Evolutionary conservation across 2,329 filamentous ascomycete genomes (phyloP).

Genomic region (Sporothrix humicola): DNA sequence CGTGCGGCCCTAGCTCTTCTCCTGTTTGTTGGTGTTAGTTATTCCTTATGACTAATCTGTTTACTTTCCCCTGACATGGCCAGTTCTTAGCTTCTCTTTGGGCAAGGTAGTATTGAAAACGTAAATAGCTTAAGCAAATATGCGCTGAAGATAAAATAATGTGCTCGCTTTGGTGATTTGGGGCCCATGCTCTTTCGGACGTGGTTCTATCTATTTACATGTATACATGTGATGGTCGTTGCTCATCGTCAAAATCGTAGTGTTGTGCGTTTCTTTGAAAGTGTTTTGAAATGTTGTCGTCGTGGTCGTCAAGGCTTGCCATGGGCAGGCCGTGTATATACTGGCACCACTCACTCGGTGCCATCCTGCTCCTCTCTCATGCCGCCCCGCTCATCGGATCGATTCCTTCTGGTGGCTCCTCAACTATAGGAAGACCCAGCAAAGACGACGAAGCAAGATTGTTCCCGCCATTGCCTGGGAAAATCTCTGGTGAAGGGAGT

Average conservation of each 20-base stretch:
- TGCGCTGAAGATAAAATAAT: too few species aligned
- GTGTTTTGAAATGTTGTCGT: neutral
- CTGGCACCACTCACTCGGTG: too few species aligned
- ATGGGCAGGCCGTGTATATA: too few species aligned
- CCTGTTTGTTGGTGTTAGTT: neutral
- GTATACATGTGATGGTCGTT: conserved; percentile 28
- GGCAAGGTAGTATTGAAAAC: too few species aligned
- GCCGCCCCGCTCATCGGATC: conserved; percentile 14
- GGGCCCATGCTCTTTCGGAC: conserved; percentile 1
- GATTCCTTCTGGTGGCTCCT: conserved; percentile 41
- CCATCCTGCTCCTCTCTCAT: neutral
- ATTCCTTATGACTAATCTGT: neutral
- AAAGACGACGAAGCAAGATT: conserved; percentile 34
- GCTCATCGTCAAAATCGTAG: conserved; percentile 24
- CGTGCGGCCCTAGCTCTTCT: too few species aligned
- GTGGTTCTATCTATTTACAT: conserved; percentile 26
- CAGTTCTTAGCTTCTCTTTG: too few species aligned
- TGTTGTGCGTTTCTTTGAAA: neutral
- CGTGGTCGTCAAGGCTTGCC: neutral
- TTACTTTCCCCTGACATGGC: neutral
- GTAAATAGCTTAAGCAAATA: too few species aligned
- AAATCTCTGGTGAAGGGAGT: conserved; percentile 55
- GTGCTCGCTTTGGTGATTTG: neutral
- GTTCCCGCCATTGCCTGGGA: conserved; percentile 42
- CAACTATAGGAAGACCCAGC: conserved; percentile 42